Conservation (phyloP, 2,329 filamentous ascomycete species). For the Colletotrichum aenigma region DNA sequence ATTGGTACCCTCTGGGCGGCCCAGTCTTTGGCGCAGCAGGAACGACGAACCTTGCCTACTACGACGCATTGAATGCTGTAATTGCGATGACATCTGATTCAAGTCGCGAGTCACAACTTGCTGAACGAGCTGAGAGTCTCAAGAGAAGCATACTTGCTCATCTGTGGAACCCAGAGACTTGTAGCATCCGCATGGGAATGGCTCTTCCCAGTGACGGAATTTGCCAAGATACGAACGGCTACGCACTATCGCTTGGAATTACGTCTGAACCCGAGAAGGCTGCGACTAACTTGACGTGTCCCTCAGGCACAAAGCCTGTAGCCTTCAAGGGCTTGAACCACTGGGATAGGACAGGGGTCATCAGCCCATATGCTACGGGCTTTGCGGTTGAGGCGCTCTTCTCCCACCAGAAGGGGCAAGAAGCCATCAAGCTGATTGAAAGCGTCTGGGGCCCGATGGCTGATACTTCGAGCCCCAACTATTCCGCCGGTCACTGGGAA, state of each 20-base stretch:
- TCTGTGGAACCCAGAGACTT: background rate
- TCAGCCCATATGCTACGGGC: slow-evolving; percentile 5
- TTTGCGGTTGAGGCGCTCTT: slow-evolving; percentile 15
- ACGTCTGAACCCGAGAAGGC: background rate
- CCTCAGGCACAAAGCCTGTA: background rate
- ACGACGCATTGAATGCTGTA: background rate
- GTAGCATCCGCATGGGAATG: background rate
- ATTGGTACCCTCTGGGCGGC: slow-evolving; percentile 4
- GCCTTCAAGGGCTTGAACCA: background rate
- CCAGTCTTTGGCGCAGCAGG: background rate
- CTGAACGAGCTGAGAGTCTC: background rate
- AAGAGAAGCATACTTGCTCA: background rate
- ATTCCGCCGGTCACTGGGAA: slow-evolving; percentile 10
- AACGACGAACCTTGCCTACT: slow-evolving; percentile 2
- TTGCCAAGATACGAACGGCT: slow-evolving; percentile 4
- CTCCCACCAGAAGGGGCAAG: background rate
- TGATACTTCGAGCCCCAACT: background rate
- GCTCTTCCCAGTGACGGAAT: background rate
- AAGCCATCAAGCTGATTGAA: background rate
- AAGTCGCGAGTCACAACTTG: background rate
- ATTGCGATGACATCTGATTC: background rate
- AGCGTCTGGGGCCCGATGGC: slow-evolving; percentile 5
- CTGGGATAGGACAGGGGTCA: background rate
- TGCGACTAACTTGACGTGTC: background rate
- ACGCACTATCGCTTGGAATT: background rate